Evolutionary conservation across 345 rosid genomes (phyloP), one percentile per base, ranked within the genome.

Genomic region (Eucalyptus caleyi): DNA sequence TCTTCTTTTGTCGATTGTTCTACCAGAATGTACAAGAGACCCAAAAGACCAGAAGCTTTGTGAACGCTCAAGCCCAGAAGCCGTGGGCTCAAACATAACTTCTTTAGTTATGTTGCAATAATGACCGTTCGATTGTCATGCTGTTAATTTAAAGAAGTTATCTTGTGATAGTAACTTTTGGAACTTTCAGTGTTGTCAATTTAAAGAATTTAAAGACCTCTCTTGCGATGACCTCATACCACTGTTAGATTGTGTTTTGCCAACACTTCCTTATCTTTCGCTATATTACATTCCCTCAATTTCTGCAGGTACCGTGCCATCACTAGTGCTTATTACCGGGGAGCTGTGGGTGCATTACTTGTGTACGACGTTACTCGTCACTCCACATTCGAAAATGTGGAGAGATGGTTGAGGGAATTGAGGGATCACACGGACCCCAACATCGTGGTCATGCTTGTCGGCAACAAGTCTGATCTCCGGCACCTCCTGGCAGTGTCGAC

Each of bases 381-480:
- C 94, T 94, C 99, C 23, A 96, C 99, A 53, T 97, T 96, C 51
- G 97, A 96, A 89, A 97, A 93, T n/a, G 99, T 95, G 9, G 98
- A 97, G 89, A 96, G 98, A 92, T 97, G 98, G 99, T 93, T 97
- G n/a, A 93, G 92, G 94, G 98, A 97, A 91, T 93, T 97, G 88
- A 95, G 99, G 89, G 98, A 96, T 92, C 99, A 97, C 87, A 97
- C 99, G 4, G 98, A 97, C 81, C 99, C 98, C 90, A 96, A 95
- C 95, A 94, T 97, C 6, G 99, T 97, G 40, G 98, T 97, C 87
- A 97, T 97, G 98, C 97, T 97, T 10, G 93, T 97, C 5, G 99
- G 98, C 49, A 97, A 97, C 91, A 96, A 97, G 93, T 95, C 98
- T 5, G 99, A 97, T 92, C 99, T 97, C 86, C 98, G 98, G 53